These are phyloP conservation scores for Gamarada debralockiae DNA, from an alignment of 495 filamentous ascomycete genomes.

Conservation along the genomic window DNA sequence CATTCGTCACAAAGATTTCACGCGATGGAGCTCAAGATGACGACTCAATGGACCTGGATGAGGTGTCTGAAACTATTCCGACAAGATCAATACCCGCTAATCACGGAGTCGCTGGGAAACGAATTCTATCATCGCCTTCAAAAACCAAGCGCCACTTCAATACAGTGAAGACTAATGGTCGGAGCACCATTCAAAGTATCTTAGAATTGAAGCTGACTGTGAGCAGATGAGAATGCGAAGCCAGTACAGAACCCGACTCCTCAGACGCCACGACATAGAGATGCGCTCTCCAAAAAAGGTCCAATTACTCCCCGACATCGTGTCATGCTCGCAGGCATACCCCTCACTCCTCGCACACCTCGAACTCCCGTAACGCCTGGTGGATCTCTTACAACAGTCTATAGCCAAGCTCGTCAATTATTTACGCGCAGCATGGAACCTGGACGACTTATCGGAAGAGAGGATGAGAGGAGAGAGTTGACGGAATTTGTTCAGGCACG, in stretches of 20 bases:
- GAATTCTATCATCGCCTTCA: conserved; percentile 11
- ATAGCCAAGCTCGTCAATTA: conserved; percentile 80
- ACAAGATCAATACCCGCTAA: conserved; percentile 17
- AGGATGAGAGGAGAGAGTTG: conserved; percentile 71
- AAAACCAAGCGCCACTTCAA: conserved; percentile 11
- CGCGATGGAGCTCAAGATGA: conserved; percentile 8
- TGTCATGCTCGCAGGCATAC: conserved; percentile 56
- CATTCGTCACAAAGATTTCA: conserved; percentile 30
- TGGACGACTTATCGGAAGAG: conserved; percentile 75
- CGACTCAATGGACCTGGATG: conserved; percentile 21
- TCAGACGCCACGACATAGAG: conserved; percentile 62
- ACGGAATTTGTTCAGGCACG: conserved; percentile 63
- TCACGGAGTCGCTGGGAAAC: conserved; percentile 2
- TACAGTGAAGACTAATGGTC: background rate
- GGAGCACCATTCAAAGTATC: background rate
- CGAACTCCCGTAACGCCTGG: conserved; percentile 63
- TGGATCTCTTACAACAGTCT: conserved; percentile 60
- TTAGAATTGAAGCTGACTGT: background rate
- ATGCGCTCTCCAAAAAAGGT: conserved; percentile 57
- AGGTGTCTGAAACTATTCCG: conserved; percentile 17
- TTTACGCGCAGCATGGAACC: conserved; percentile 78
- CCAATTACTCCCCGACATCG: conserved; percentile 69
- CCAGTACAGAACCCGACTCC: conserved; percentile 36
- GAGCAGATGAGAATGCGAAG: conserved; percentile 20
- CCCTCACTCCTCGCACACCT: conserved; percentile 63